Evolutionary conservation across 768 basidiomycete genomes (phyloP), one percentile per base, ranked within the genome.

Genomic region (Leccinum ochraceum): DNA sequence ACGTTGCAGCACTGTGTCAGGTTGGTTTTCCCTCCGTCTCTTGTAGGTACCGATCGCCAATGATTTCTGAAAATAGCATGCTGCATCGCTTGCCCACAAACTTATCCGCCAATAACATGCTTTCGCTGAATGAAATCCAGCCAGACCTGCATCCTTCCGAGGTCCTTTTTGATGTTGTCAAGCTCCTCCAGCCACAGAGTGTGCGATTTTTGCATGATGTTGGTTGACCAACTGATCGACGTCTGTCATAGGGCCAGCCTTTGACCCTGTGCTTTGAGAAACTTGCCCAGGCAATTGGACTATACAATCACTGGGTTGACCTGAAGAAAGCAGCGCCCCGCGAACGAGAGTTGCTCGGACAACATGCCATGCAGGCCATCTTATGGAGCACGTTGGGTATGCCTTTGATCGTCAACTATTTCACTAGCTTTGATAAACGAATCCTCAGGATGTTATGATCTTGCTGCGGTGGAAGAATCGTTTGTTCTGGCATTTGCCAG

Each of bases 1-100:
- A 88, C 87, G 11, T 77, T 94, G 53, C 89, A 92, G 64, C 88
- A 91, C 69, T 93, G 91, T 65, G 87, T 87, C 67, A 89, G 88
- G 92, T 66, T 56, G 36, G 92, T 63, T 13, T 60, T 26, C 39
- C 56, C 20, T 50, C 42, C 46, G 16, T 32, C 26, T 49, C 16
- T 53, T 57, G 54, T 54, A 55, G 51, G 54, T 36, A 54, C 17
- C 52, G 59, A 66, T 73, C 62, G 30, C 34, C 65, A 14, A 55
- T 54, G 60, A 42, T 34, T 53, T 54, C 54, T 39, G 37, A 55
- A 36, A 59, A 44, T 64, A 94, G 92, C 67, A 78, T 93, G 69
- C 69, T 90, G 28, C 85, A 90, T 73, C 87, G 92, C 16, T 77
- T 93, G 24, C 87, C 88, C 78, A 83, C 30, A 16, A 73, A 72